Evolutionary conservation across 352 stramenopile species (phyloP).

Genomic region (Achlya hypogyna): DNA sequence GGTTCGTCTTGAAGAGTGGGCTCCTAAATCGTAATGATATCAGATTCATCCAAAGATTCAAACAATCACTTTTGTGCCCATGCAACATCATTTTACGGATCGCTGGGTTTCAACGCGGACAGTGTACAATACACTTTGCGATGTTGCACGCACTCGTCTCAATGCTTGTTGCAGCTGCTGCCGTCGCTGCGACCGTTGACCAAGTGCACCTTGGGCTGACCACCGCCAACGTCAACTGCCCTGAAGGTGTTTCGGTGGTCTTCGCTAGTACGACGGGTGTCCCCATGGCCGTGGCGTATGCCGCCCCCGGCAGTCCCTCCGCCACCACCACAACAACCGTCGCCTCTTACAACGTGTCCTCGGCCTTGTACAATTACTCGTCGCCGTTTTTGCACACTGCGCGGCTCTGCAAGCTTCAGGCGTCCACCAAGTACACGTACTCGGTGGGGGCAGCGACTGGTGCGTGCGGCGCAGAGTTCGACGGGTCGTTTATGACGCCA

Average conservation of each 20-base stretch:
- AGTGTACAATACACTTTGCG: not conserved
- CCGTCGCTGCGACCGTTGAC: conserved; percentile 28
- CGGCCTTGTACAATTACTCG: conserved; percentile 35
- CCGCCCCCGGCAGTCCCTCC: conserved; percentile 22
- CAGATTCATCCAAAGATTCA: too few relatives aligned
- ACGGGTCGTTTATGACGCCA: conserved; percentile 29
- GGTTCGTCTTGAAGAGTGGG: too few relatives aligned
- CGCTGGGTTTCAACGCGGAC: too few relatives aligned
- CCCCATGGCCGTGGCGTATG: conserved; percentile 23
- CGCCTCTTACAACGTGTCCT: conserved; percentile 30
- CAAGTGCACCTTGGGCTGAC: conserved; percentile 42
- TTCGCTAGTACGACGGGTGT: conserved; percentile 25
- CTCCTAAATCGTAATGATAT: too few relatives aligned
- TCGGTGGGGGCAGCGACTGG: conserved; percentile 26
- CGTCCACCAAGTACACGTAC: conserved; percentile 39
- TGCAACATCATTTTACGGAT: too few relatives aligned
- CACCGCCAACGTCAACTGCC: conserved; percentile 26
- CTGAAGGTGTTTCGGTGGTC: conserved; percentile 33
- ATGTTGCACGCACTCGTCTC: not conserved
- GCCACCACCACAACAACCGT: not conserved
- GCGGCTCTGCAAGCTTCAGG: conserved; percentile 30
- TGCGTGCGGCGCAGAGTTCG: conserved; percentile 18
- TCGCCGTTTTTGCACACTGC: conserved; percentile 43
- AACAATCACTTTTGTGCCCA: too few relatives aligned
- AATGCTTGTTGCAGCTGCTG: conserved; percentile 6